Evolutionary conservation across 2,329 filamentous ascomycete genomes (phyloP), one percentile per base, ranked within the genome.

Genomic region (Fusarium pseudoanthophilum): DNA sequence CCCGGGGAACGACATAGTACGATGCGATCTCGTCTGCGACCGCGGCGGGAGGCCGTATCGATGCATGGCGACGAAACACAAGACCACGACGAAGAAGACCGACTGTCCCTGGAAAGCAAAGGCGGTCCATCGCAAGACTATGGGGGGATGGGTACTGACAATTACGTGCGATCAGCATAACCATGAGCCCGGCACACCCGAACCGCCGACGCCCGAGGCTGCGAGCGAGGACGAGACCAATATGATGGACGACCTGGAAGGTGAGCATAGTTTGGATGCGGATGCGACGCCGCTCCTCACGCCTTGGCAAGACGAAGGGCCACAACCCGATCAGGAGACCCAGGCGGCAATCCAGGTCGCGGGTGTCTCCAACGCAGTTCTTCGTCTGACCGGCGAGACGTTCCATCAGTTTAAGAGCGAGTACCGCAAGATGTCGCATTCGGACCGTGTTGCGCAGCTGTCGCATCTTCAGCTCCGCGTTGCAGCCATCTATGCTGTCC

Each of bases 71-170:
- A 85, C 83, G 10, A 84, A 84, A 76, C 83, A 84, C 71, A 85
- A 85, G 75, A 84, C 84, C 11, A 81, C 82, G 30, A 85, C 84
- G 13, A 85, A 85, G 74, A 85, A 85, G 78, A 85, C 83, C 1
- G 82, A 83, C 55, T 85, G 84, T 30, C 84, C 83, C 9, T 85
- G 84, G 84, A 84, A 84, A 68, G 84, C 83, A 36, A 85, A 85
- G 67, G 83, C 83, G 2, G 84, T 85, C 13, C 80, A 84, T 58
- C 82, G 83, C 14, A 85, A 85, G 77, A 79, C 81, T 16, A 79
- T 83, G 63, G 83, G 83, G 9, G 84, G 83, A 42, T 85, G 84
- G 84, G 81, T 84, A n/a, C 69, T 85, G 71, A 85, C 83, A 6
- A 79, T 85, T 43, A 81, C 80, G 48, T 85, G 84, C 73, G 81